Conservation (phyloP, 495 filamentous ascomycete species). For the Bombardia bombarda region DNA sequence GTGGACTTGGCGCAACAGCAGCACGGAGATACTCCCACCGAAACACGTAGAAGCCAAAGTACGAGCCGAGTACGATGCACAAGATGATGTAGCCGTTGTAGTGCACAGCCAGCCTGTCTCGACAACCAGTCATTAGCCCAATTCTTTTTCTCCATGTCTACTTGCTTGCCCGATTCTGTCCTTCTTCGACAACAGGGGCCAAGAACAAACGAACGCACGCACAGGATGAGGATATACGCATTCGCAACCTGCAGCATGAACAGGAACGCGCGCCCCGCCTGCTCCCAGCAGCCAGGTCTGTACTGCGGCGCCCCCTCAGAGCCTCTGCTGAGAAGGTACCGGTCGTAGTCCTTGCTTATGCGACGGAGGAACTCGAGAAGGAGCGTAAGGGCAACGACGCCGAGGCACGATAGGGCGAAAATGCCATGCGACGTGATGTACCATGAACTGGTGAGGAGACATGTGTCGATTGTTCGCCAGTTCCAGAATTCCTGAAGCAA, state of each 20-base stretch:
- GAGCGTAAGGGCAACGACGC: slow-evolving; percentile 52
- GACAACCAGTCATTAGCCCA: neutral
- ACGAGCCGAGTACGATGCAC: slow-evolving; percentile 55
- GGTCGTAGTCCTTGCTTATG: slow-evolving; percentile 47
- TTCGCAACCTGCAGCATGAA: slow-evolving; percentile 56
- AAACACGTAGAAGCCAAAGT: slow-evolving; percentile 51
- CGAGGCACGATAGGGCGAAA: slow-evolving; percentile 63
- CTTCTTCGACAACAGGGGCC: neutral
- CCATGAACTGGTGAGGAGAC: slow-evolving; percentile 58
- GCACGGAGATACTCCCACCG: too few relatives aligned
- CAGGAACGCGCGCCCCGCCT: slow-evolving; percentile 47
- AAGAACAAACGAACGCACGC: slow-evolving; percentile 19
- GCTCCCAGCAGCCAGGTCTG: slow-evolving; percentile 42
- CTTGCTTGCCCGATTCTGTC: neutral
- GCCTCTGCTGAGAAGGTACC: slow-evolving; percentile 37
- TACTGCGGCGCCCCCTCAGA: slow-evolving; percentile 13
- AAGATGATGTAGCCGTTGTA: slow-evolving; percentile 60
- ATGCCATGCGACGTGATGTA: slow-evolving; percentile 49
- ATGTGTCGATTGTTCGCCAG: slow-evolving; percentile 62
- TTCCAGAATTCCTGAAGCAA: slow-evolving; percentile 56
- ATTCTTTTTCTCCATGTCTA: too few relatives aligned
- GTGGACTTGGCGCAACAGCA: too few relatives aligned
- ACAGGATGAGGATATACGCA: slow-evolving; percentile 59
- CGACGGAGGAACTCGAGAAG: slow-evolving; percentile 54
- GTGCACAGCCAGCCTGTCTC: slow-evolving; percentile 43